Percentiles rank a stretch among this genome's conserved stretches.
Evolutionary conservation across 768 basidiomycete species (phyloP).

Genomic region (Obba rivulosa): DNA sequence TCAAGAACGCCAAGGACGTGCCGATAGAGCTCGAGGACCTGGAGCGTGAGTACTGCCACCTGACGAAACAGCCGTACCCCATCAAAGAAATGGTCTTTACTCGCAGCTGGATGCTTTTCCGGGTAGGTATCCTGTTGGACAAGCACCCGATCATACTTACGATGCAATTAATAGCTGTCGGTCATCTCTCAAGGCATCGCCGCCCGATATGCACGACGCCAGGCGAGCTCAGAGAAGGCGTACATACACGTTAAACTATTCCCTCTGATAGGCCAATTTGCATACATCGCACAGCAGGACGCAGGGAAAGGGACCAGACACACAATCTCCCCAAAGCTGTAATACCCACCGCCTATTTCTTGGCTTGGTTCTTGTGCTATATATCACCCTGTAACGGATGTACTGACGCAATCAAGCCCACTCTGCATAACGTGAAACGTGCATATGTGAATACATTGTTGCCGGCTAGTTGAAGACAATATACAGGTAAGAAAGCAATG

Average conservation of each 20-base stretch:
- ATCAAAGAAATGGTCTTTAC: constrained; percentile 76
- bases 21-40: constrained; percentile 66
- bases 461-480: too few species aligned
- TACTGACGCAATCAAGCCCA: too few species aligned
- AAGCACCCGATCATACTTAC: too few species aligned
- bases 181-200: constrained; percentile 90
- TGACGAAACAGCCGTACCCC: constrained; percentile 64
- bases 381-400: too few species aligned
- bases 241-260: constrained; percentile 40
- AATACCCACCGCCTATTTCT: too few species aligned
- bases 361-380: too few species aligned
- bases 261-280: constrained; percentile 58
- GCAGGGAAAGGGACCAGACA: constrained; percentile 38
- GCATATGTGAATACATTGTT: too few species aligned
- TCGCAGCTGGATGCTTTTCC: constrained; percentile 80
- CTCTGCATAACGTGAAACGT: too few species aligned
- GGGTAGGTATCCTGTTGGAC: constrained; percentile 44
- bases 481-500: constrained; percentile 3
- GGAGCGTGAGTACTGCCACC: constrained; percentile 77
- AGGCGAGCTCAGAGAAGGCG: constrained; percentile 85
- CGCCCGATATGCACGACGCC: constrained; percentile 76
- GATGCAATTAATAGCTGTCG: constrained; percentile 46
- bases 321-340: too few species aligned
- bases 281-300: constrained; percentile 53
- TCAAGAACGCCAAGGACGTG: constrained; percentile 56